Evolutionary conservation across 2,329 filamentous ascomycete species (phyloP).

Genomic region (Phialophora expanda): DNA sequence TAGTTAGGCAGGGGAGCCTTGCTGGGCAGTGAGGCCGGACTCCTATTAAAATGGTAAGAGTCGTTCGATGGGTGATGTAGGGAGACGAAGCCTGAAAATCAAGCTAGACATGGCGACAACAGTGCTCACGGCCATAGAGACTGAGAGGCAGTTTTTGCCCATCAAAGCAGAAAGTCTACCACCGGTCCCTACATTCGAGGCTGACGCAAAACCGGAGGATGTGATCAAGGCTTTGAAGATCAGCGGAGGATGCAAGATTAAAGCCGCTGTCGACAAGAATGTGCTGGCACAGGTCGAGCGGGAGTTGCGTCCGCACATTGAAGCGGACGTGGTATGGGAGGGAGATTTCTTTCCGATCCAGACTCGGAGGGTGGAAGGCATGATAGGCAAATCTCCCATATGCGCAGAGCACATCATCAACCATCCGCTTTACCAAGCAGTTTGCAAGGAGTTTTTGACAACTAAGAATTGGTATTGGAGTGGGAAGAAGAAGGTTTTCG

Average conservation of each 20-base stretch:
- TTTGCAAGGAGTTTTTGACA: conserved; percentile 42
- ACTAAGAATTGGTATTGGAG: conserved; percentile 42
- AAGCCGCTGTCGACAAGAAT: conserved; percentile 11
- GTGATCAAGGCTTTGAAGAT: conserved; percentile 22
- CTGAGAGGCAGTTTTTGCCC: conserved; percentile 21
- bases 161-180: conserved; percentile 25
- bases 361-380: conserved; percentile 27
- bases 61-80: background rate
- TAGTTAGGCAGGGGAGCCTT: conserved; percentile 12
- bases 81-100: background rate
- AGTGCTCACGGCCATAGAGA: conserved; percentile 5
- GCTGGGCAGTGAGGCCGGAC: background rate
- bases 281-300: conserved; percentile 20
- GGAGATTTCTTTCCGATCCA: conserved; percentile 34
- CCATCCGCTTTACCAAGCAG: conserved; percentile 41
- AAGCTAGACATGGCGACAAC: conserved; percentile 19
- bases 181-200: conserved; percentile 24
- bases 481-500: conserved; percentile 41
- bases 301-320: conserved; percentile 25
- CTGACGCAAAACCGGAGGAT: conserved; percentile 15
- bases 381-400: conserved; percentile 26
- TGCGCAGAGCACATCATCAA: conserved; percentile 37
- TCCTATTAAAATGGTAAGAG: background rate
- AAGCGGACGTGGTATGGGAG: conserved; percentile 27
- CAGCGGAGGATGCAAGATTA: conserved; percentile 18